A percentile compares a stretch with the other conserved stretches of the same genome.
phyloP scores from a whole-genome alignment of 306 rosid genomes.

The Argentina anserina region DNA sequence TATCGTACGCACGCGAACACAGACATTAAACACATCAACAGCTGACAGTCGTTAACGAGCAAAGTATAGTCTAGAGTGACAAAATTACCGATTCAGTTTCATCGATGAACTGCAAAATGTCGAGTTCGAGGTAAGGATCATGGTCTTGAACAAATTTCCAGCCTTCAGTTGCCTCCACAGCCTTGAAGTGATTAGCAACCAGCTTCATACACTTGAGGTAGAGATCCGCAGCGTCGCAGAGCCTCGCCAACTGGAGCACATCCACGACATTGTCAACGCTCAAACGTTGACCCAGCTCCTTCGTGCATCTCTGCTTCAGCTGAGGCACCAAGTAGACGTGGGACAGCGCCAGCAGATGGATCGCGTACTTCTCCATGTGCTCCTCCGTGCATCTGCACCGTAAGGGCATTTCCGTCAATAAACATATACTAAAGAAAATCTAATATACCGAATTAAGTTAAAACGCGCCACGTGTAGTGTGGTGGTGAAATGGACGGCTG shows the following conservation, averaged over 20 bases:
- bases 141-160: constrained; percentile 76
- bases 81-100: constrained; percentile 70
- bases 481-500: background rate
- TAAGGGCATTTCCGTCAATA: constrained; percentile 34
- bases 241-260: constrained; percentile 72
- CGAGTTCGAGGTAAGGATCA: constrained; percentile 85
- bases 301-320: constrained; percentile 65
- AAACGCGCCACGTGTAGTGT: background rate
- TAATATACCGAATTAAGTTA: background rate
- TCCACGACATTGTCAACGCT: constrained; percentile 76
- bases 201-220: constrained; percentile 69
- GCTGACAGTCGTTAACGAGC: background rate
- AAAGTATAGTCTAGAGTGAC: background rate
- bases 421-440: background rate
- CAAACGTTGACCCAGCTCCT: constrained; percentile 51
- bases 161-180: constrained; percentile 73
- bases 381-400: constrained; percentile 62
- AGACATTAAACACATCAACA: background rate
- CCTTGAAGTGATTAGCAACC: constrained; percentile 50
- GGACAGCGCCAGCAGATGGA: constrained; percentile 74
- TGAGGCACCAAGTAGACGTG: constrained; percentile 82
- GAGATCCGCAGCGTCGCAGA: constrained; percentile 94
- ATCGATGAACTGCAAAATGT: constrained; percentile 74
- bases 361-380: constrained; percentile 62
- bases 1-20: background rate